phyloP scores from a whole-genome alignment of 2,329 filamentous ascomycete genomes.

The Nakataea oryzae region DNA sequence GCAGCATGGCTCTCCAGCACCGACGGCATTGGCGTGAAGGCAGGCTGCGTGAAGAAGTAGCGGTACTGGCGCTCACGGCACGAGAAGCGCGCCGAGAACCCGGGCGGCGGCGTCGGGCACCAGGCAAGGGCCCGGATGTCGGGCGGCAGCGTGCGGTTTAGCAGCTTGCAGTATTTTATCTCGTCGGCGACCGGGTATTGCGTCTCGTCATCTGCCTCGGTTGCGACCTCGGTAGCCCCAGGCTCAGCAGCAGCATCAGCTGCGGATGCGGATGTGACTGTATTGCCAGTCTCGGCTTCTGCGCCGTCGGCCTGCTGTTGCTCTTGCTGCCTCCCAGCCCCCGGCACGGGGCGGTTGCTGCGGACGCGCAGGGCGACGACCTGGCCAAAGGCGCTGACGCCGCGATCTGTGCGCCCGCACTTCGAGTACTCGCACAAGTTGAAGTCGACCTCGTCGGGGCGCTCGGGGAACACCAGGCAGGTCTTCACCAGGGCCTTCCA shows the following conservation, averaged over 20 bases:
- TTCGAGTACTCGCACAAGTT: slow-evolving; percentile 86
- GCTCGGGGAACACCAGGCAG: slow-evolving; percentile 65
- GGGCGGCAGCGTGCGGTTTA: slow-evolving; percentile 80
- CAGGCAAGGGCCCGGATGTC: slow-evolving; percentile 89
- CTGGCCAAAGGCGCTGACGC: slow-evolving; percentile 94
- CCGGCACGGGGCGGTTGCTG: slow-evolving; percentile 58
- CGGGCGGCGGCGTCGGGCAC: slow-evolving; percentile 70
- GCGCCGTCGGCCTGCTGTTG: background rate
- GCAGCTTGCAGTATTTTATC: slow-evolving; percentile 67
- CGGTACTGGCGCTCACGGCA: slow-evolving; percentile 86
- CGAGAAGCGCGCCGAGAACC: slow-evolving; percentile 86
- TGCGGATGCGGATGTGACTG: too few relatives aligned
- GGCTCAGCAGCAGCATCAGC: slow-evolving; percentile 8
- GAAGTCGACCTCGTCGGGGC: slow-evolving; percentile 58
- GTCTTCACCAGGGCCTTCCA: slow-evolving; percentile 84
- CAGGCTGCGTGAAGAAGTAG: slow-evolving; percentile 96
- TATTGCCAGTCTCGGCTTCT: slow-evolving; percentile 11
- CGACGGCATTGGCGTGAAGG: slow-evolving; percentile 59
- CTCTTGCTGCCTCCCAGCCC: slow-evolving; percentile 11
- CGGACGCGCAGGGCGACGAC: slow-evolving; percentile 77
- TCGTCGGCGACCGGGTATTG: slow-evolving; percentile 63
- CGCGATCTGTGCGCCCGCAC: slow-evolving; percentile 84
- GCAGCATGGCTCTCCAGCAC: slow-evolving; percentile 25
- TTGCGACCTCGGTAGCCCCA: slow-evolving; percentile 3
- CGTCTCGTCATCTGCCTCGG: slow-evolving; percentile 31